These are phyloP conservation scores for Colletotrichum simmondsii DNA, from an alignment of 2,329 filamentous ascomycete species.

Conservation along the genomic window DNA sequence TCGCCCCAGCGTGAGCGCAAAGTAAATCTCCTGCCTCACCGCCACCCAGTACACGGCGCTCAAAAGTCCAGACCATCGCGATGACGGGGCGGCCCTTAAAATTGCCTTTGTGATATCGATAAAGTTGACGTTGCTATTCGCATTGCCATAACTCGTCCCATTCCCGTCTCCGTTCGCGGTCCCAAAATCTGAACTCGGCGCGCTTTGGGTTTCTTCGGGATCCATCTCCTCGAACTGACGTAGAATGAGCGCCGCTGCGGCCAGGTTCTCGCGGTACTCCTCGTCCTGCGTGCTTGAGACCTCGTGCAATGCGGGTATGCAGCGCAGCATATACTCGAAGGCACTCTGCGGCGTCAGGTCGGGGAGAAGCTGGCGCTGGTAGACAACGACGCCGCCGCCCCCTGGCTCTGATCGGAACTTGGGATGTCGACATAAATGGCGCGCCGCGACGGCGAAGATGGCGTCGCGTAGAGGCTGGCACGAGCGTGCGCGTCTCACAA, in stretches of 20 bases:
- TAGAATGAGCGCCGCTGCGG: conserved; percentile 52
- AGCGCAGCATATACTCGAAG: conserved; percentile 52
- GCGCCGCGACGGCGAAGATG: conserved; percentile 52
- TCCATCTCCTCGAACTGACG: conserved; percentile 55
- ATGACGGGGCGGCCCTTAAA: conserved; percentile 46
- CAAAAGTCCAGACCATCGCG: conserved; percentile 49
- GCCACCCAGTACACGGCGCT: conserved; percentile 56
- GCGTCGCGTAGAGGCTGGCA: conserved; percentile 52
- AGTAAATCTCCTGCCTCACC: conserved; percentile 52
- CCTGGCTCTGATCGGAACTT: conserved; percentile 46
- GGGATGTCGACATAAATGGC: conserved; percentile 50
- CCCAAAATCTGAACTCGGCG: background rate
- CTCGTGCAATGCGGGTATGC: conserved; percentile 51
- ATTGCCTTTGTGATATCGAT: conserved; percentile 53
- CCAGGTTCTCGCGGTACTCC: conserved; percentile 51
- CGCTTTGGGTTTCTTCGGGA: conserved; percentile 44
- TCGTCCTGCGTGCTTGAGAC: conserved; percentile 44
- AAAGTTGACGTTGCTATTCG: conserved; percentile 45
- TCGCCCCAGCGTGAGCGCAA: conserved; percentile 51
- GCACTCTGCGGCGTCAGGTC: conserved; percentile 49
- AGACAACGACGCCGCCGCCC: conserved; percentile 43
- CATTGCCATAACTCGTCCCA: too few species aligned
- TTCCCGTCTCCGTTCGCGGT: background rate
- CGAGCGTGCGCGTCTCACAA: conserved; percentile 46
- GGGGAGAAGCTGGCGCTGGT: conserved; percentile 50